Evolutionary conservation across 75 land plant genomes (phyloP).

Genomic region (Ceratopteris richardii): DNA sequence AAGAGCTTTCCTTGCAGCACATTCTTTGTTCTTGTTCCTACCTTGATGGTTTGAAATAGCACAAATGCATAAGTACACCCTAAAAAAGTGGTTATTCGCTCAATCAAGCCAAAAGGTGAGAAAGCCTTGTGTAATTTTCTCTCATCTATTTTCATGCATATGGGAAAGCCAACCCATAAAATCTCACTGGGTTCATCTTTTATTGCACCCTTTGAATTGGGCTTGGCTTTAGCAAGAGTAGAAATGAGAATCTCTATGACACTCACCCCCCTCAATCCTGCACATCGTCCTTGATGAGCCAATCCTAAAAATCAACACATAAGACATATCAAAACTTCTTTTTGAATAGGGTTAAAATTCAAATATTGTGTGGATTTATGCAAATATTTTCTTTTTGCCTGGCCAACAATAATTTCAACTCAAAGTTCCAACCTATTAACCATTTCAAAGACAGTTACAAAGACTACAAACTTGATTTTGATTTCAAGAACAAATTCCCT

Average conservation of each 20-base stretch:
- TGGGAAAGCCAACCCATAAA: constrained; percentile 86
- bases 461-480: too few species aligned
- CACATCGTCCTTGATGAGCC: too few species aligned
- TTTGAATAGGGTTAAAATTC: neutral
- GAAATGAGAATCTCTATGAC: too few species aligned
- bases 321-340: constrained; percentile 28
- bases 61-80: constrained; percentile 91
- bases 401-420: too few species aligned
- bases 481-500: too few species aligned
- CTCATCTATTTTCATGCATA: constrained; percentile 70
- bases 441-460: too few species aligned
- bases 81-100: constrained; percentile 71
- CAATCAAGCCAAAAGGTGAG: constrained; percentile 77
- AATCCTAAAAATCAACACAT: too few species aligned
- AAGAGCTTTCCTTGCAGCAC: constrained; percentile 79
- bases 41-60: constrained; percentile 40
- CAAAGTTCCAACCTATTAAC: too few species aligned
- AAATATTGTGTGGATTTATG: neutral
- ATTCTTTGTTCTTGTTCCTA: constrained; percentile 81
- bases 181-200: constrained; percentile 74
- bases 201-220: too few species aligned
- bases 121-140: constrained; percentile 55
- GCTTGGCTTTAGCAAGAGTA: too few species aligned
- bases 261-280: too few species aligned
- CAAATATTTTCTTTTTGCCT: too few species aligned